These are phyloP conservation scores for Colletotrichum simmondsii DNA, from an alignment of 2,329 filamentous ascomycete genomes.

Conservation along the genomic window DNA sequence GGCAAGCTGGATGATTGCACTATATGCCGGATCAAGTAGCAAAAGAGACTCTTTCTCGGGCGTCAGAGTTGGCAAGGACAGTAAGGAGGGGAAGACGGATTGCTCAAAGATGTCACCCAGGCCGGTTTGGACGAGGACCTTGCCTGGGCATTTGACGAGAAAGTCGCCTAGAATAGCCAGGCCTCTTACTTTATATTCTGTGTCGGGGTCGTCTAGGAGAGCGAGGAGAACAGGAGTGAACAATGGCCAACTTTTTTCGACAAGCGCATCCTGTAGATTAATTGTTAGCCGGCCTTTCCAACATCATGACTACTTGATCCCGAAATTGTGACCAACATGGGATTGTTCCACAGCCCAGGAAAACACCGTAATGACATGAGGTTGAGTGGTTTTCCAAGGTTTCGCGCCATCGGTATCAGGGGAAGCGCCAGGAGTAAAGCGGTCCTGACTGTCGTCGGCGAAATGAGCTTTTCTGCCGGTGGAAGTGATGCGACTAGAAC, in stretches of 20 bases:
- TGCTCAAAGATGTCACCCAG: slow-evolving; percentile 76
- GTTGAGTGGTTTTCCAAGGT: slow-evolving; percentile 66
- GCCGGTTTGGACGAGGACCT: slow-evolving; percentile 70
- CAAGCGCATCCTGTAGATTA: slow-evolving; percentile 47
- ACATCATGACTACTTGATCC: too few species aligned
- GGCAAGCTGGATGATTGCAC: slow-evolving; percentile 71
- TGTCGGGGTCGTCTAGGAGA: slow-evolving; percentile 72
- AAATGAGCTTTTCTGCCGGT: slow-evolving; percentile 66
- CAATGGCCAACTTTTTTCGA: slow-evolving; percentile 72
- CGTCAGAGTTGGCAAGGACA: slow-evolving; percentile 81
- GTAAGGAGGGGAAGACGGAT: slow-evolving; percentile 76
- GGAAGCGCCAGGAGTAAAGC: background rate
- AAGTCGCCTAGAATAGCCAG: slow-evolving; percentile 66
- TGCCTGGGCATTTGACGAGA: slow-evolving; percentile 62
- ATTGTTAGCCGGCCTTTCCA: slow-evolving; percentile 22
- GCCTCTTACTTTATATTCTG: slow-evolving; percentile 63
- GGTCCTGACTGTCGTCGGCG: slow-evolving; percentile 42
- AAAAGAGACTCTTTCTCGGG: slow-evolving; percentile 75
- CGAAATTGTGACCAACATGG: slow-evolving; percentile 52
- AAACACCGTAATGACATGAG: slow-evolving; percentile 51
- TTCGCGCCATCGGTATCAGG: slow-evolving; percentile 47
- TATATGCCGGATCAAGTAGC: slow-evolving; percentile 74
- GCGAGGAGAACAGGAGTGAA: slow-evolving; percentile 77
- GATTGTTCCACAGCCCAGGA: slow-evolving; percentile 68
- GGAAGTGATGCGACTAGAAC: slow-evolving; percentile 63